These are phyloP conservation scores for Sambucus nigra DNA, from an alignment of 129 eudicot genomes.

Conservation along the genomic window DNA sequence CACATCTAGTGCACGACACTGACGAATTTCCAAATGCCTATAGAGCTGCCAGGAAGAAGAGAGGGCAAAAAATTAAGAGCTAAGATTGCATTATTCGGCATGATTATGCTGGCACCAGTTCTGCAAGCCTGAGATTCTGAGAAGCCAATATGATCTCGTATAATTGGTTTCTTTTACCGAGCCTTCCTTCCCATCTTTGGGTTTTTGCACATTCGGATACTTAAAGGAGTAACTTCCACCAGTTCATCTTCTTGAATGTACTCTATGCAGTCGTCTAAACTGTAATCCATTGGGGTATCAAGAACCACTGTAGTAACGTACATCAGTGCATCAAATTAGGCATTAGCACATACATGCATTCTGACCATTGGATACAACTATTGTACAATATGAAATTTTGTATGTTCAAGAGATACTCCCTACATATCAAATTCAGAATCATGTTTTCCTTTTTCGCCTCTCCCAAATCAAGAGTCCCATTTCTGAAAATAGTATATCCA, in stretches of 20 bases:
- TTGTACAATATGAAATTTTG: no score
- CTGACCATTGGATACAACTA: no score
- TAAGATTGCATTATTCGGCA: constrained; percentile 1
- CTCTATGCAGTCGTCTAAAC: constrained; percentile 95
- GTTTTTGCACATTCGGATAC: constrained; percentile 72
- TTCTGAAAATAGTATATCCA: not conserved
- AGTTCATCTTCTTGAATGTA: constrained; percentile 96
- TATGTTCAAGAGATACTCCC: not conserved
- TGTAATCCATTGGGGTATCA: constrained; percentile 81
- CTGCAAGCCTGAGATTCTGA: constrained; percentile 5
- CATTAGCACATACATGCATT: no score
- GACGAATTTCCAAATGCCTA: not conserved
- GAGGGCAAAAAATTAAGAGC: not conserved
- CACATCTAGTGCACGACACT: not conserved
- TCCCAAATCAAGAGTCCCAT: not conserved
- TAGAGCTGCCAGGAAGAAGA: not conserved
- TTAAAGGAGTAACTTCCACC: constrained; percentile 66
- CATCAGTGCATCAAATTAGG: not conserved
- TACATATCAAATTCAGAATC: not conserved
- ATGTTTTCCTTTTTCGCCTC: not conserved
- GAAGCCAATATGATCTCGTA: constrained; percentile 4
- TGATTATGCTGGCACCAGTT: constrained; percentile 6
- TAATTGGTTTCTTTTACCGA: constrained; percentile 14
- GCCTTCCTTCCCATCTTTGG: constrained; percentile 59
- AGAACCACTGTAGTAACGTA: constrained; percentile 48